phyloP scores from a whole-genome alignment of 2,329 filamentous ascomycete genomes.

The Beauveria asiatica region DNA sequence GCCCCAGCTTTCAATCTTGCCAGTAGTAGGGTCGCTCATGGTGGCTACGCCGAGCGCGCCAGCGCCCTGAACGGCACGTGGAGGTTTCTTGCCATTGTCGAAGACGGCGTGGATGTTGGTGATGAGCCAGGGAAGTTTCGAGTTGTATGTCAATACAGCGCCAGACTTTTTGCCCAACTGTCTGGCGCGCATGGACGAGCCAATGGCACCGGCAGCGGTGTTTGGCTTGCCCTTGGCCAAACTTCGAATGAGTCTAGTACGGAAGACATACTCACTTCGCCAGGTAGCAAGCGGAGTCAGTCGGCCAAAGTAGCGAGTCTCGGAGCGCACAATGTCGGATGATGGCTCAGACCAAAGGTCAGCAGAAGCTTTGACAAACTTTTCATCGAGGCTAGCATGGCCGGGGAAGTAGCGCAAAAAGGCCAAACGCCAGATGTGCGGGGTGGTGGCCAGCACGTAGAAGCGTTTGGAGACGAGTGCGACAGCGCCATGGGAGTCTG shows the following conservation, averaged over 20 bases:
- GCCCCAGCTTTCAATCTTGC: slow-evolving; percentile 75
- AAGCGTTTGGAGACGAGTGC: slow-evolving; percentile 84
- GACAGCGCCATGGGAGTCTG: slow-evolving; percentile 72
- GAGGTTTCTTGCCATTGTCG: slow-evolving; percentile 60
- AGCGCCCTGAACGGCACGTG: slow-evolving; percentile 75
- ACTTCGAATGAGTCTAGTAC: slow-evolving; percentile 75
- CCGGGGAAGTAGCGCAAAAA: slow-evolving; percentile 88
- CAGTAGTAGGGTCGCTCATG: slow-evolving; percentile 68
- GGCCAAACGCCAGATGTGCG: slow-evolving; percentile 88
- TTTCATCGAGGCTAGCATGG: slow-evolving; percentile 36
- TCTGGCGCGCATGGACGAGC: slow-evolving; percentile 40
- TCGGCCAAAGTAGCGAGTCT: slow-evolving; percentile 72
- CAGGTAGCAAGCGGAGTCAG: slow-evolving; percentile 81
- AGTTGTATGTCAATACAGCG: slow-evolving; percentile 77
- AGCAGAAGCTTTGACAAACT: slow-evolving; percentile 25
- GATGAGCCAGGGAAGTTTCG: slow-evolving; percentile 69
- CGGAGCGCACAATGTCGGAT: slow-evolving; percentile 53
- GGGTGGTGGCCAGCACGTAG: slow-evolving; percentile 76
- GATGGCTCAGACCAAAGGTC: slow-evolving; percentile 36
- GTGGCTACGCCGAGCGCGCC: slow-evolving; percentile 71
- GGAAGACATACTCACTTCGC: slow-evolving; percentile 89
- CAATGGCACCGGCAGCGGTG: slow-evolving; percentile 42
- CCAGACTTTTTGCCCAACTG: slow-evolving; percentile 55
- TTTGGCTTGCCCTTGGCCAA: slow-evolving; percentile 73
- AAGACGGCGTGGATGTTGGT: slow-evolving; percentile 76